Percentiles rank a stretch among this genome's conserved stretches.
These are phyloP conservation scores for Botrytis pseudocinerea DNA, from an alignment of 2,329 filamentous ascomycete genomes.

Conservation along the genomic window DNA sequence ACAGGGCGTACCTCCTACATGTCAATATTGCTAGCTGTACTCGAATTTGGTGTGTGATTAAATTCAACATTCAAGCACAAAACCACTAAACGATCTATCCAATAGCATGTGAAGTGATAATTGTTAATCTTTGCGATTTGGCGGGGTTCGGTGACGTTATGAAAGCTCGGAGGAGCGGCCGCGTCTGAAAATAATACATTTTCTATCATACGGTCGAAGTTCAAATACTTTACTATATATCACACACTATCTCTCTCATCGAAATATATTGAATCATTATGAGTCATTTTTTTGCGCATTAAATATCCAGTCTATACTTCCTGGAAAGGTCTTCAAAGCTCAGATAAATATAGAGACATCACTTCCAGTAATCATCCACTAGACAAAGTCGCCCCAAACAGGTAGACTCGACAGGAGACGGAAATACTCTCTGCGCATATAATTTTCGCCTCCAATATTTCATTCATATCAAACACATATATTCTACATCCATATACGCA, in stretches of 20 bases:
- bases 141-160: constrained; percentile 8
- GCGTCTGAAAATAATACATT: constrained; percentile 4
- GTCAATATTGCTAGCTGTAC: neutral
- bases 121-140: neutral
- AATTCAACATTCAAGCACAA: neutral
- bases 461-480: constrained; percentile 11
- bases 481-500: constrained; percentile 28
- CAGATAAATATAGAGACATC: neutral
- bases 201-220: neutral
- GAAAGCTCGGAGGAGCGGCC: constrained; percentile 1
- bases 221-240: neutral
- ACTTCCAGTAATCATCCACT: neutral
- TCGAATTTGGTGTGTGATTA: neutral
- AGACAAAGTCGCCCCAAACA: neutral
- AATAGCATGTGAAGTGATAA: neutral
- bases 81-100: neutral
- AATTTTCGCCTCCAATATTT: neutral
- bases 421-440: neutral
- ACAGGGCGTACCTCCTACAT: neutral
- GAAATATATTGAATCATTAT: constrained; percentile 14
- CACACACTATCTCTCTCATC: neutral
- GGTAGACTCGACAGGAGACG: constrained; percentile 2
- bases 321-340: neutral
- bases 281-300: neutral
- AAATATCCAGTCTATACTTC: neutral